Conservation (phyloP, 169 alveolate genomes). For the Eimeria brunetti region DNA sequence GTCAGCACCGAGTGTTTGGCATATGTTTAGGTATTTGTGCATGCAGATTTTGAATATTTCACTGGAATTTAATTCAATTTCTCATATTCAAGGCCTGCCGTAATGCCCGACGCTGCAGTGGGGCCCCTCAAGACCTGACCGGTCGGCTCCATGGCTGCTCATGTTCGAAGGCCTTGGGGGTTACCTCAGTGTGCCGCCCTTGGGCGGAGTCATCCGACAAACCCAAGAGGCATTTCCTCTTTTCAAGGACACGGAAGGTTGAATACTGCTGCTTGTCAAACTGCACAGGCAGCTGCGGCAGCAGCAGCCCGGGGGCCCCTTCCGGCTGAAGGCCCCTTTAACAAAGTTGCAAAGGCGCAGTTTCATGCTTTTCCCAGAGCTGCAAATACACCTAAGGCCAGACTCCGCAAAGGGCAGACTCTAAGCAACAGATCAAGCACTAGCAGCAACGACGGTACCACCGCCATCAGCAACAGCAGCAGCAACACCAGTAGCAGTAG, state of each 20-base stretch:
- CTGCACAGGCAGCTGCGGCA: background rate
- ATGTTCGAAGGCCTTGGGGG: constrained; percentile 13
- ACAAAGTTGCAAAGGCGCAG: background rate
- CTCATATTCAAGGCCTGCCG: background rate
- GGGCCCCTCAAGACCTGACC: constrained; percentile 29
- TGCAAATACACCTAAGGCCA: background rate
- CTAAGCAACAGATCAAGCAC: background rate
- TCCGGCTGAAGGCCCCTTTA: background rate
- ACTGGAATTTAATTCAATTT: background rate
- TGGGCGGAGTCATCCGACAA: background rate
- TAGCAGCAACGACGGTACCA: background rate
- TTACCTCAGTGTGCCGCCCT: background rate
- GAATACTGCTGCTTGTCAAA: background rate
- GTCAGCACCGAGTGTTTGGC: background rate
- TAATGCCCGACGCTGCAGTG: constrained; percentile 12
- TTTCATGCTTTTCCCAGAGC: too few relatives aligned
- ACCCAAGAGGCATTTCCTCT: background rate
- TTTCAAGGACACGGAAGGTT: background rate
- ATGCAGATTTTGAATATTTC: background rate
- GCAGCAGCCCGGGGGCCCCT: background rate
- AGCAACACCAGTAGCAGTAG: background rate
- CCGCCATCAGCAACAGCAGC: background rate
- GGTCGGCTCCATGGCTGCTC: background rate
- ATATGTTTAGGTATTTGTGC: background rate
- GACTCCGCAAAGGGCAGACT: background rate